Base-by-base conservation (phyloP, 1,284 basidiomycete genomes). In the Vanrija sp. region DNA sequence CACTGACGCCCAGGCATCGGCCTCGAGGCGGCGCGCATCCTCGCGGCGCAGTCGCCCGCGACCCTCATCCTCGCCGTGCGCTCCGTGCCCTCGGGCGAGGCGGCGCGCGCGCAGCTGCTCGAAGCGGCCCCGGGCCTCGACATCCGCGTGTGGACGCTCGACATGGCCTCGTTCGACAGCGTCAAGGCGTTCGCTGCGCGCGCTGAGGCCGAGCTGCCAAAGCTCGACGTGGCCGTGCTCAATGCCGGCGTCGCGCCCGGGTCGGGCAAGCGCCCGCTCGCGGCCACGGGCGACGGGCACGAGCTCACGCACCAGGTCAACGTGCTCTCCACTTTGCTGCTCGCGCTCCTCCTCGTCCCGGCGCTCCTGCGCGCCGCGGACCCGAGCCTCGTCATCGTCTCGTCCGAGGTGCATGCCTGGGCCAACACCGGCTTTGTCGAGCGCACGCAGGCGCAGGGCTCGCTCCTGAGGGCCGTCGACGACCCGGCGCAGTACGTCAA, bases 21-120 rank as follows among this genome's bases (percentile, higher is more conserved):
- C n/a, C 38, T 56, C 19, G 56, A 63, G 47, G 55, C 56, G 3
- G 53, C 56, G 31, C 39, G 52, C 15, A 47, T 46, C 2, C 43
- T 66, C 3, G 56, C 59, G 3, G 20, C 41, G 0, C 51, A 47
- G 12, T 31, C 46, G 22, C 61, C 63, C 3, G 39, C 51, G 8
- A 50, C 50, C 23, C 49, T 61, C 16, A 60, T 67, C 37, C 54
- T 63, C 16, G 57, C 60, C 16, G 55, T 59, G 15, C 49, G 64
- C 22, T 39, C 47, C 23, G n/a, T 56, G 7, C 31, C 48, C 19
- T 23, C 46, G 14, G 57, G 55, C 9, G 51, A 51, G 2, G 47
- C 49, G 3, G 36, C 53, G 14, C 27, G 56, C 22, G 48, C 51
- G 6, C 19, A 49, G 4, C 24, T 63, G 10, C 31, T 54, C 23